Base-by-base conservation (phyloP, 805 yeast species). In the Nakazawaea ambrosiae region DNA sequence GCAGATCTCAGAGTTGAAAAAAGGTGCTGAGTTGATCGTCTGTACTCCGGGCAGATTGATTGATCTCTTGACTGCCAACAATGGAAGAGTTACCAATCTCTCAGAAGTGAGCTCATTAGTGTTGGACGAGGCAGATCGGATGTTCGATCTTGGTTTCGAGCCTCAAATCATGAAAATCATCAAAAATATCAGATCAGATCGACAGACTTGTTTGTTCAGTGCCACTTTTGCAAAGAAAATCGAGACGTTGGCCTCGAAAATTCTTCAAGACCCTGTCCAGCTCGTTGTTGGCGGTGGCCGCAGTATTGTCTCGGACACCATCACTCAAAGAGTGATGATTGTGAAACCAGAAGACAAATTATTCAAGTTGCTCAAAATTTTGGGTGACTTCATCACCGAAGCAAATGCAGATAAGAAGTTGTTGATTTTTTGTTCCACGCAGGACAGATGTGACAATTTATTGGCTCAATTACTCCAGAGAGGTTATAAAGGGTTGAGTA, bases 141-240 rank as follows among this genome's bases (percentile, higher is more conserved):
- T 92, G 83, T 90, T 90, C 61, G 98, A 92, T 56, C 65, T 92
- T 72, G 98, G 98, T 1, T 92, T 92, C 60, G 97, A 87, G 49
- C 97, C 98, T 0, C 98, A 92, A 53, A 87, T 92, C 4, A 77
- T 73, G 47, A 85, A 86, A 49, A 81, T 92, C 17, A 66, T 88
- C 53, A 66, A 73, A 12, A 81, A 82, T 26, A 68, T 86, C 2
- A 66, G 97, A 34, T 92, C 92, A 0, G 96, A 89, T 53, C 66
- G 82, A 34, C 97, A 90, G 51, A 83, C 92, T 14, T 90, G 89
- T 3, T 60, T 92, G 19, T 92, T 90, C 54, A 87, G 96, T 9
- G 98, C 98, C 0, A 92, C 98, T 0, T 88, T 92, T 48, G 96
- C 97, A 0, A 63, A 71, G 5, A 80, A 80, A 42, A 73, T 92